Base-by-base conservation (phyloP, 2,329 filamentous ascomycete species). In the Calonectria fujianensis region DNA sequence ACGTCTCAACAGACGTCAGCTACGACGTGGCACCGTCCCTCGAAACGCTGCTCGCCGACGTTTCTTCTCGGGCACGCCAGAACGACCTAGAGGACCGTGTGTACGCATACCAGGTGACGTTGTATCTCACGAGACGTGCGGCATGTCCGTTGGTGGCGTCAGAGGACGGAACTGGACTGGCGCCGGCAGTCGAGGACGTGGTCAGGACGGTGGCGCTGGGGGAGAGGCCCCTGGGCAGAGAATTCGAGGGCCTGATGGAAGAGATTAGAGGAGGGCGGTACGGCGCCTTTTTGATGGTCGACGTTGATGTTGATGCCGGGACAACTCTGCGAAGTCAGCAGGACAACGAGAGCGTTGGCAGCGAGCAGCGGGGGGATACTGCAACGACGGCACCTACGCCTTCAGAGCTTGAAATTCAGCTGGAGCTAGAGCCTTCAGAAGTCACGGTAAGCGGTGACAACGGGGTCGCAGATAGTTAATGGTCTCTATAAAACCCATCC, bases 201-300 rank as follows among this genome's bases (percentile, higher is more conserved):
- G 82, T 84, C 75, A 80, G 81, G 75, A 81, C 80, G 27, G 41
- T 82, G n/a, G 79, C 82, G 57, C 78, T 83, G 50, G 80, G 78
- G n/a, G 70, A 76, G 52, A 80, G 78, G 59, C 66, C 75, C 7
- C 74, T 82, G 31, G 77, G 77, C 48, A 77, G 78, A 14, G 79
- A 82, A 39, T 79, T 82, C 63, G 77, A 82, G 57, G 77, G 70
- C 6, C 75, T 77, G 11, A 68, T 81, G 69, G 74, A 78, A 39
- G 73, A 75, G 29, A 75, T 76, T 35, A 13, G 69, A 16, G 66
- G 16, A 2, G 67, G 73, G 9, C 69, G 61, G 0, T 69, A 75
- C 11, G 78, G 78, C 3, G 80, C 76, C 2, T 79, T 82, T 63
- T 69, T 83, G 37, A 67, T 76, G 29, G 80, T 83, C 20, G 76